A percentile compares a stretch with the other conserved stretches of the same genome.
phyloP scores from a whole-genome alignment of 345 rosid species.

The Gossypium australe region DNA sequence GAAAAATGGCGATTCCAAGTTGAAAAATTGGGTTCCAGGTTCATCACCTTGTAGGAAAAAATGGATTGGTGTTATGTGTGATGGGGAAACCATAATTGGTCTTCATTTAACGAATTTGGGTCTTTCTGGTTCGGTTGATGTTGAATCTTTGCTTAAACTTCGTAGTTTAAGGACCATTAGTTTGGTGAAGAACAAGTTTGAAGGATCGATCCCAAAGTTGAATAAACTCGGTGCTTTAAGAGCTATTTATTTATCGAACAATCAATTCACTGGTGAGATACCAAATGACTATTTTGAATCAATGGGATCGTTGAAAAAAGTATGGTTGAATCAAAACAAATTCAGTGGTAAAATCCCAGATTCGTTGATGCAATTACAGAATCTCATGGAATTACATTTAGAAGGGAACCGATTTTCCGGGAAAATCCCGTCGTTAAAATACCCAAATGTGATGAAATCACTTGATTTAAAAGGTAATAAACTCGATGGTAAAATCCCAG shows the following conservation, averaged over 20 bases:
- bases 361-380: slow-evolving; percentile 34
- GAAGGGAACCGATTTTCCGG: slow-evolving; percentile 67
- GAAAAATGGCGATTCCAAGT: slow-evolving; percentile 12
- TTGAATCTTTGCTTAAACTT: slow-evolving; percentile 40
- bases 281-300: slow-evolving; percentile 43
- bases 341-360: slow-evolving; percentile 55
- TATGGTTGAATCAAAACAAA: slow-evolving; percentile 53
- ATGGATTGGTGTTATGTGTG: slow-evolving; percentile 64
- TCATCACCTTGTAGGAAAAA: slow-evolving; percentile 48
- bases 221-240: slow-evolving; percentile 42
- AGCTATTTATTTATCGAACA: slow-evolving; percentile 45
- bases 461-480: slow-evolving; percentile 52
- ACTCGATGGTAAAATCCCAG: slow-evolving; percentile 61
- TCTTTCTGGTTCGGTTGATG: slow-evolving; percentile 48
- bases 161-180: slow-evolving; percentile 44
- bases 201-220: slow-evolving; percentile 57
- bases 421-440: slow-evolving; percentile 36
- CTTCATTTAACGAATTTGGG: slow-evolving; percentile 48
- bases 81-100: slow-evolving; percentile 40
- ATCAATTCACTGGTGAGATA: slow-evolving; percentile 55
- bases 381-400: slow-evolving; percentile 58
- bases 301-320: slow-evolving; percentile 45
- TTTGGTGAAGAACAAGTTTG: slow-evolving; percentile 53
- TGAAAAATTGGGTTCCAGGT: slow-evolving; percentile 52
- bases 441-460: slow-evolving; percentile 17